phyloP scores from a whole-genome alignment of 352 stramenopile genomes.

The Aphanomyces euteiches region DNA sequence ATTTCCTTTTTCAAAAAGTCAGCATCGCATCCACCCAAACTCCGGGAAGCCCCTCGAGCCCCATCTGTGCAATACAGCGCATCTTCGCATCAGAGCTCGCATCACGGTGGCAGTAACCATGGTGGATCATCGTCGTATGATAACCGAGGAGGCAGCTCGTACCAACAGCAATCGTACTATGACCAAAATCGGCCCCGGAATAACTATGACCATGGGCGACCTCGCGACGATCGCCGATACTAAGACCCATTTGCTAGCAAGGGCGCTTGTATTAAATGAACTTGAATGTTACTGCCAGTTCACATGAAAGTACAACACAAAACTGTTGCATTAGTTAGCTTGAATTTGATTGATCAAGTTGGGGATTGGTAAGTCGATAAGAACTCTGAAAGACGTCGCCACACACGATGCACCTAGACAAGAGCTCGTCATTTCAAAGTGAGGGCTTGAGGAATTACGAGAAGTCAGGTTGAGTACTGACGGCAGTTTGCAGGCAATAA shows the following conservation, averaged over 20 bases:
- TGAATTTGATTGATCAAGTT: background rate
- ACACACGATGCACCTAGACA: conserved; percentile 54
- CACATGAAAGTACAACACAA: too few relatives aligned
- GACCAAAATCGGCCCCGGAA: conserved; percentile 16
- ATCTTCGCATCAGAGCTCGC: background rate
- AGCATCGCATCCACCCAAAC: conserved; percentile 53
- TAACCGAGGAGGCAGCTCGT: background rate
- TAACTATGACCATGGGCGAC: conserved; percentile 11
- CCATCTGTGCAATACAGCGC: background rate
- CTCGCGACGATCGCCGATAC: conserved; percentile 10
- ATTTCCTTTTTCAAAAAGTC: conserved; percentile 90
- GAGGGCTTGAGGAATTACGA: conserved; percentile 38
- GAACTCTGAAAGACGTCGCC: conserved; percentile 65
- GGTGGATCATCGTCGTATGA: conserved; percentile 14
- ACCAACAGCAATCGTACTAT: conserved; percentile 16
- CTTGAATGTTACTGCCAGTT: too few relatives aligned
- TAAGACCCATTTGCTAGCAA: background rate
- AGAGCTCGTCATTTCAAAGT: too few relatives aligned
- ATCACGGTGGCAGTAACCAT: conserved; percentile 2
- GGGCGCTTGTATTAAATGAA: too few relatives aligned
- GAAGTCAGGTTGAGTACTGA: conserved; percentile 66
- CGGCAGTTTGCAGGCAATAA: conserved; percentile 77
- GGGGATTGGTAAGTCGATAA: conserved; percentile 37
- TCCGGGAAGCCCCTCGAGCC: background rate
- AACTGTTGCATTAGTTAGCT: background rate